A percentile compares a stretch with the other conserved stretches of the same genome.
These are phyloP conservation scores for Yarrowia alimentaria DNA, from an alignment of 805 yeast species.

Conservation along the genomic window DNA sequence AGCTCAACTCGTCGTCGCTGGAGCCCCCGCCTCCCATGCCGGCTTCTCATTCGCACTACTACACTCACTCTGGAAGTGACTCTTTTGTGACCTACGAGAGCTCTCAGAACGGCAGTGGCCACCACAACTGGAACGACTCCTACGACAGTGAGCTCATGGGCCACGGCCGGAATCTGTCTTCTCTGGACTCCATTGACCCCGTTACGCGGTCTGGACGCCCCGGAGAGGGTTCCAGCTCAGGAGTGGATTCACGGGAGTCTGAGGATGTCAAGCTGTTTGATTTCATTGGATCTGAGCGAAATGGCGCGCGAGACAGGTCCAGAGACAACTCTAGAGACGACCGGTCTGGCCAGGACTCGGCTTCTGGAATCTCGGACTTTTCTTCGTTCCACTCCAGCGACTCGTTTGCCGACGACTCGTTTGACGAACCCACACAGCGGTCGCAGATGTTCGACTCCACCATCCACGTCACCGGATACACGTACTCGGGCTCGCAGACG, in stretches of 20 bases:
- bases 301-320: too few species aligned
- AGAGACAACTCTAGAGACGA: too few species aligned
- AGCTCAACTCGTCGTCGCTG: too few species aligned
- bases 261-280: conserved; percentile 23
- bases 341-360: too few species aligned
- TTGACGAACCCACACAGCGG: background rate
- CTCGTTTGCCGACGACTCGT: background rate
- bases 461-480: too few species aligned
- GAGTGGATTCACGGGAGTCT: conserved; percentile 1
- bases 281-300: conserved; percentile 8
- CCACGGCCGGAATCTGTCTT: background rate
- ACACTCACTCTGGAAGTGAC: conserved; percentile 7
- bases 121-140: conserved; percentile 27
- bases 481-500: too few species aligned
- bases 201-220: conserved; percentile 3
- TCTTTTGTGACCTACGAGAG: too few species aligned
- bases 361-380: background rate
- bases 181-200: too few species aligned
- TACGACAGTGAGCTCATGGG: conserved; percentile 16
- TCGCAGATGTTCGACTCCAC: too few species aligned
- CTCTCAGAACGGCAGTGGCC: too few species aligned
- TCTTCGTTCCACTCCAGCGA: conserved; percentile 14
- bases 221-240: background rate
- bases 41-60: conserved; percentile 7
- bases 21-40: conserved; percentile 1